Conservation (phyloP, 176 grass and related monocot genomes). For the Echinochloa phyllopogon region DNA sequence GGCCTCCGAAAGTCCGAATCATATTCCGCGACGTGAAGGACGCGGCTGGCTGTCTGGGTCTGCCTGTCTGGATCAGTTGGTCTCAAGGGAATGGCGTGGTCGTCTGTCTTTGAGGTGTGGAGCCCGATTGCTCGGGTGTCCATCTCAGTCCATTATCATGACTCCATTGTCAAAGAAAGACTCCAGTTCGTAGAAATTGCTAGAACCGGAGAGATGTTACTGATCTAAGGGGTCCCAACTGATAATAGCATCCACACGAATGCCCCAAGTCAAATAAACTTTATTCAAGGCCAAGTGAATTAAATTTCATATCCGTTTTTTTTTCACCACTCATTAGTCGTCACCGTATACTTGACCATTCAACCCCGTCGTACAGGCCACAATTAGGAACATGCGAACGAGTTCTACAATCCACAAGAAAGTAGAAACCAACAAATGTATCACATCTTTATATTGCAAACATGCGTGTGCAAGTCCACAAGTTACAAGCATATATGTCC, state of each 20-base stretch:
- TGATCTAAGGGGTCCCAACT: not conserved
- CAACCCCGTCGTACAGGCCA: not conserved
- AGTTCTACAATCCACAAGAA: not conserved
- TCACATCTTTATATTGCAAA: conserved; percentile 46
- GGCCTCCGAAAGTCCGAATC: not conserved
- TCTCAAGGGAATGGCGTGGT: too few relatives aligned
- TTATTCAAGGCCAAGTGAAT: not conserved
- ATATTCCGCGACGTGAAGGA: too few relatives aligned
- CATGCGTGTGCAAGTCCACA: conserved; percentile 53
- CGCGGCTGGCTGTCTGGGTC: too few relatives aligned
- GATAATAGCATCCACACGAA: not conserved
- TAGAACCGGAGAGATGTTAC: not conserved
- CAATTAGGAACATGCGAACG: not conserved
- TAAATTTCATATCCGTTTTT: not conserved
- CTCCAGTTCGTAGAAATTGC: not conserved
- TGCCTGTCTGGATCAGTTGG: too few relatives aligned
- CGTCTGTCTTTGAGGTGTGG: too few relatives aligned
- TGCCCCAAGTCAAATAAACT: not conserved
- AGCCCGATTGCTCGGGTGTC: not conserved
- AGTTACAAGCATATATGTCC: conserved; percentile 56
- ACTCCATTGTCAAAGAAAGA: not conserved
- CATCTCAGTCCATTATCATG: not conserved
- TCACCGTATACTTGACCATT: not conserved
- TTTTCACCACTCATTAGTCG: not conserved
- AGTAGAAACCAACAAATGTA: conserved; percentile 41